These are phyloP conservation scores for Escallonia herrerae DNA, from an alignment of 129 eudicot genomes.

Conservation along the genomic window DNA sequence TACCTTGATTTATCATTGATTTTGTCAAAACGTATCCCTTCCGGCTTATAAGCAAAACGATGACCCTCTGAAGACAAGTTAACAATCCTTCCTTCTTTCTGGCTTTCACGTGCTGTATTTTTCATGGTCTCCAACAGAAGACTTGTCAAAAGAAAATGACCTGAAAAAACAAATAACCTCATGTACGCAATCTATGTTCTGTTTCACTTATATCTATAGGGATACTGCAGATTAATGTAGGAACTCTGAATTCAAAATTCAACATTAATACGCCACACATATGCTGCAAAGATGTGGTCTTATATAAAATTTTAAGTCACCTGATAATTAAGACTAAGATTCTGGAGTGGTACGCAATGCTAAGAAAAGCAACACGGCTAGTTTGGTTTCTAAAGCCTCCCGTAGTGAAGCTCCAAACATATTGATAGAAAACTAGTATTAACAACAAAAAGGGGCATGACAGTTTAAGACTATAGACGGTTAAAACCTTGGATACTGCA, in stretches of 20 bases:
- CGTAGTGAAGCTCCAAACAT: too few species aligned
- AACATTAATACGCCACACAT: too few species aligned
- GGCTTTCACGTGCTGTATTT: constrained; percentile 30
- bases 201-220: neutral
- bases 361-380: too few species aligned
- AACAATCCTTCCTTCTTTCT: constrained; percentile 59
- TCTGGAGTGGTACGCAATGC: too few species aligned
- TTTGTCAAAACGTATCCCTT: constrained; percentile 52
- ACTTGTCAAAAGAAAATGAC: constrained; percentile 57
- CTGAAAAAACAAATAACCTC: constrained; percentile 14
- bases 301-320: neutral
- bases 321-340: neutral
- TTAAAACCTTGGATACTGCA: too few species aligned
- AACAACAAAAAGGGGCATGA: too few species aligned
- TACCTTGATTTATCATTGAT: constrained; percentile 46
- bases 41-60: constrained; percentile 18
- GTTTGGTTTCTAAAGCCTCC: too few species aligned
- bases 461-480: too few species aligned
- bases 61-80: constrained; percentile 48
- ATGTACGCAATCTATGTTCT: neutral
- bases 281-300: too few species aligned
- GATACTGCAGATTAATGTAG: neutral
- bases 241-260: neutral
- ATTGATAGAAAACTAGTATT: too few species aligned
- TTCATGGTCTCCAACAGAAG: constrained; percentile 55